Evolutionary conservation across 192 early-diverging fungal species (phyloP).

Genomic region (Entomortierella parvispora): DNA sequence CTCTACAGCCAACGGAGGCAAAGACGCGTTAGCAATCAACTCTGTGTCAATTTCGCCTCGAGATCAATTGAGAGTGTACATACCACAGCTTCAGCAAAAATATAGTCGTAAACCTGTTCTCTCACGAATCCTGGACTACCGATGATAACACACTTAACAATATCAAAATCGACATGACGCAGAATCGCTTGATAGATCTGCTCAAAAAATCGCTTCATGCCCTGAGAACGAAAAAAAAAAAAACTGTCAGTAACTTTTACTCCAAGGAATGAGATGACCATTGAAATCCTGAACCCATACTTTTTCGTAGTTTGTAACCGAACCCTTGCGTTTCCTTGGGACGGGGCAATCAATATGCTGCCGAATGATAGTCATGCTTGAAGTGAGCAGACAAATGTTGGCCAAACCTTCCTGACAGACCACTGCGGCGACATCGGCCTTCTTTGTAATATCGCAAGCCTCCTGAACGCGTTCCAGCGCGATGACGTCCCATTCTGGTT

Average conservation of each 20-base stretch:
- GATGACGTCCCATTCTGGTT: conserved; percentile 95
- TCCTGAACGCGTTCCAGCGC: conserved; percentile 88
- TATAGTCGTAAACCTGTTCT: conserved; percentile 89
- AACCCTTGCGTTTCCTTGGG: conserved; percentile 94
- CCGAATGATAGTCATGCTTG: conserved; percentile 95
- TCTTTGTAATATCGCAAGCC: conserved; percentile 88
- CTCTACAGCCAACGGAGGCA: conserved; percentile 51
- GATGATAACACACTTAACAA: conserved; percentile 95
- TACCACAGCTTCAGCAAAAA: conserved; percentile 85
- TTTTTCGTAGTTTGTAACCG: conserved; percentile 91
- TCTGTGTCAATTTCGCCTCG: too few species aligned
- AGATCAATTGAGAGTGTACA: too few species aligned
- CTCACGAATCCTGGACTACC: conserved; percentile 96
- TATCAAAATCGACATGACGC: conserved; percentile 88
- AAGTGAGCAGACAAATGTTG: conserved; percentile 91
- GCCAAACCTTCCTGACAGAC: conserved; percentile 93
- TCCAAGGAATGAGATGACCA: not conserved
- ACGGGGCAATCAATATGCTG: conserved; percentile 92
- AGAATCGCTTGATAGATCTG: conserved; percentile 90
- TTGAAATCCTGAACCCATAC: conserved; percentile 46
- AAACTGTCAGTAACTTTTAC: not conserved
- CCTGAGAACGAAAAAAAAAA: conserved; percentile 48
- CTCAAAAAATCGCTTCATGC: conserved; percentile 86
- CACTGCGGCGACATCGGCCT: conserved; percentile 93
- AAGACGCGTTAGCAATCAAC: too few species aligned